Percentiles rank a stretch among this genome's conserved stretches.
phyloP scores from a whole-genome alignment of 2,329 filamentous ascomycete species.

The Ceratocystis smalleyi region DNA sequence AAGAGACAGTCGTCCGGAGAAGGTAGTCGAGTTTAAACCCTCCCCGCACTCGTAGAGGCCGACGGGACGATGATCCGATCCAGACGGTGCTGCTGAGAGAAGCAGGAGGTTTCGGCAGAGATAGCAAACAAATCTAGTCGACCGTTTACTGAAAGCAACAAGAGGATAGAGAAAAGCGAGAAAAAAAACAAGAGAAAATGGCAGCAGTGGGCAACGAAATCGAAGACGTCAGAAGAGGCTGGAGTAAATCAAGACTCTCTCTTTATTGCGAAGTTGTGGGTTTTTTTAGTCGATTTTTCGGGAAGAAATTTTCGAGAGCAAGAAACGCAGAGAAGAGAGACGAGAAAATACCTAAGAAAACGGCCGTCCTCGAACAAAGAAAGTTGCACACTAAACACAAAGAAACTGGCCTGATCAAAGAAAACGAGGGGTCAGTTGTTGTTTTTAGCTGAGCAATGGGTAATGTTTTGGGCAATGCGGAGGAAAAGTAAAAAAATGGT shows the following conservation, averaged over 20 bases:
- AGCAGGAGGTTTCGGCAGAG: conserved; percentile 11
- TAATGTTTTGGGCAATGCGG: conserved; percentile 9
- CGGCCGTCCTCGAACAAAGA: not conserved
- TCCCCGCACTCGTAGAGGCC: conserved; percentile 16
- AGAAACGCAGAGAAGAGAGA: conserved; percentile 5
- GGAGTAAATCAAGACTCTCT: conserved; percentile 7
- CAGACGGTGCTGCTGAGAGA: conserved; percentile 12
- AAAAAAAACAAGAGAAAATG: not conserved
- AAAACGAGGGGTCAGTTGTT: conserved; percentile 8
- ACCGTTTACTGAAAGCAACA: not conserved
- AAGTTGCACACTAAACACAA: conserved; percentile 5
- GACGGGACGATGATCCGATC: conserved; percentile 12
- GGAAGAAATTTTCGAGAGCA: conserved; percentile 16
- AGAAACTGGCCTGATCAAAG: conserved; percentile 3
- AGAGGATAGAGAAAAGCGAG: not conserved
- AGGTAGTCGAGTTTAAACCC: conserved; percentile 14
- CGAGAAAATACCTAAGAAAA: conserved; percentile 1
- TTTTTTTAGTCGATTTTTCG: conserved; percentile 14
- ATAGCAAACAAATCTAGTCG: conserved; percentile 7
- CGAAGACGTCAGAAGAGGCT: conserved; percentile 10
- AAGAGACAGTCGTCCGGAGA: conserved; percentile 13
- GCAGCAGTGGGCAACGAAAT: not conserved
- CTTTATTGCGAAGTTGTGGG: conserved; percentile 8
- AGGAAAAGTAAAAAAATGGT: conserved; percentile 9
- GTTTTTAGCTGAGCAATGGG: conserved; percentile 4